Evolutionary conservation across 1,284 basidiomycete genomes (phyloP).

Genomic region (Heterobasidion parviporum): DNA sequence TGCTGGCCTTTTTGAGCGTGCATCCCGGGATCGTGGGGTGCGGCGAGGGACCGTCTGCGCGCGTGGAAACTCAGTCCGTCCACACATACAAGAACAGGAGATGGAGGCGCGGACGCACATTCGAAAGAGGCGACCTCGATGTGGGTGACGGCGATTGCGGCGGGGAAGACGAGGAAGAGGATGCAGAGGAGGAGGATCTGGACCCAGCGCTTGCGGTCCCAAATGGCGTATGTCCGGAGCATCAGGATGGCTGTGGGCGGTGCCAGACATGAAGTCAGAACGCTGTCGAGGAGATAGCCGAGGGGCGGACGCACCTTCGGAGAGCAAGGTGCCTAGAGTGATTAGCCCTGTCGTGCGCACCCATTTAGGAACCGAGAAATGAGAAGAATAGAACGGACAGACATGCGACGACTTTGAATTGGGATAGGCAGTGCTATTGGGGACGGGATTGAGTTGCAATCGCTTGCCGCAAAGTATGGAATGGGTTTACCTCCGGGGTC

Average conservation of each 20-base stretch:
- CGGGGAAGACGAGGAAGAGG: slow-evolving; percentile 15
- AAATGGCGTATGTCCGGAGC: slow-evolving; percentile 35
- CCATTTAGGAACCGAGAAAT: neutral
- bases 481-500: neutral
- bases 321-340: neutral
- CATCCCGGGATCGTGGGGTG: slow-evolving; percentile 19
- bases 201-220: slow-evolving; percentile 27
- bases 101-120: slow-evolving; percentile 18
- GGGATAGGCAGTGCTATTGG: no score
- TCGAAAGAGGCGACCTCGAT: slow-evolving; percentile 24
- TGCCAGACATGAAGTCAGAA: no score
- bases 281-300: no score
- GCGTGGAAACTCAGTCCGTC: no score
- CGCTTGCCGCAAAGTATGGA: no score
- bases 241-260: slow-evolving; percentile 21
- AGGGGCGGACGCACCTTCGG: neutral
- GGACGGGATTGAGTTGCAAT: no score
- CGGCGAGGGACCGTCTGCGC: slow-evolving; percentile 1
- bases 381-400: neutral
- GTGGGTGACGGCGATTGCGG: slow-evolving; percentile 23
- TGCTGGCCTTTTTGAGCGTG: slow-evolving; percentile 20
- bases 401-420: neutral
- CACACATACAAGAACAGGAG: neutral
- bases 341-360: neutral
- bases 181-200: slow-evolving; percentile 12